A percentile compares a stretch with the other conserved stretches of the same genome.
phyloP scores from a whole-genome alignment of 78 protist species.

The Chrysochromulina parva region DNA sequence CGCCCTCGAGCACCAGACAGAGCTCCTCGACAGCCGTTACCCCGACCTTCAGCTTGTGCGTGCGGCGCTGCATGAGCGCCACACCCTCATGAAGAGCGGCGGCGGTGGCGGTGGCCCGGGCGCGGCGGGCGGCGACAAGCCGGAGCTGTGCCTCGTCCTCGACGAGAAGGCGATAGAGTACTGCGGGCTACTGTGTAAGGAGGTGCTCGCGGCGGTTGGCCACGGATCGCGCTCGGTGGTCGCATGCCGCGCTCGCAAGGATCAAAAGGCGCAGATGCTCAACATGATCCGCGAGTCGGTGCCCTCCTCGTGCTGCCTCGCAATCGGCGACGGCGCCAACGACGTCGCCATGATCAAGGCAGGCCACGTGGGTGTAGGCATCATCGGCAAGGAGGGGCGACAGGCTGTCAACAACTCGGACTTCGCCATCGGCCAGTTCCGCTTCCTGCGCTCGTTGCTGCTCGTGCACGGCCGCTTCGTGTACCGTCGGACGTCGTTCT shows the following conservation, averaged over 20 bases:
- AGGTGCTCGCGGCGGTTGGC: not conserved
- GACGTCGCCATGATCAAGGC: conserved; percentile 70
- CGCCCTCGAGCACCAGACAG: too few species aligned
- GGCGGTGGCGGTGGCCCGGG: too few species aligned
- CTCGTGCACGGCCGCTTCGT: conserved; percentile 86
- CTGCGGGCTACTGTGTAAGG: not conserved
- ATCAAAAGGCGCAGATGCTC: conserved; percentile 14
- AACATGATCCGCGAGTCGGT: not conserved
- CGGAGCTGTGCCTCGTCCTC: not conserved
- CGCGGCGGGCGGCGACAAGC: not conserved
- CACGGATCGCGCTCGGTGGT: conserved; percentile 6
- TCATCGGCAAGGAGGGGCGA: conserved; percentile 73
- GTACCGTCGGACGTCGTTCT: conserved; percentile 81
- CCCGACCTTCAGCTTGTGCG: too few species aligned
- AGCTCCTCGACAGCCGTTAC: too few species aligned
- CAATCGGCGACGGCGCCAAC: conserved; percentile 97
- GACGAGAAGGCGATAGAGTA: not conserved
- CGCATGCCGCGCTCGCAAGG: conserved; percentile 24
- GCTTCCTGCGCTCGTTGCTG: conserved; percentile 62
- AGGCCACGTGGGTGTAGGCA: conserved; percentile 74
- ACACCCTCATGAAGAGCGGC: too few species aligned
- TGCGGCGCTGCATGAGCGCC: too few species aligned
- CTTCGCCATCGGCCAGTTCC: conserved; percentile 67
- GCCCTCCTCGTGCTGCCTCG: conserved; percentile 41
- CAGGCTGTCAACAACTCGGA: conserved; percentile 72